A percentile compares a stretch with the other conserved stretches of the same genome.
phyloP scores from a whole-genome alignment of 2,329 filamentous ascomycete genomes.

The Spiromastix sp. region DNA sequence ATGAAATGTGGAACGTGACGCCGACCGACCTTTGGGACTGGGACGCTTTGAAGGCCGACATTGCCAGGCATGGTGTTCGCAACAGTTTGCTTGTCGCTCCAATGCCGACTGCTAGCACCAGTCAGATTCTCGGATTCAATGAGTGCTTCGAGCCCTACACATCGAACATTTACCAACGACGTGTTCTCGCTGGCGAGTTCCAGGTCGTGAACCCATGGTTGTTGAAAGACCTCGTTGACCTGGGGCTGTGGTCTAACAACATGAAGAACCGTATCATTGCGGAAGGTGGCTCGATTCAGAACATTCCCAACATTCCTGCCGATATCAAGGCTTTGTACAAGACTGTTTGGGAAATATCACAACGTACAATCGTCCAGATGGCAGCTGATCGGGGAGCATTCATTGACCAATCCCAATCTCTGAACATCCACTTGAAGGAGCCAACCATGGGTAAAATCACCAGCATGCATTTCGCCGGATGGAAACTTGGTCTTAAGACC shows the following conservation, averaged over 20 bases:
- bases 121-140: slow-evolving; percentile 97
- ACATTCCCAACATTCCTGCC: slow-evolving; percentile 89
- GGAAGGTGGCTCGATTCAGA: slow-evolving; percentile 89
- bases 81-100: slow-evolving; percentile 93
- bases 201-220: slow-evolving; percentile 99
- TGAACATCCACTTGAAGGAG: slow-evolving; percentile 99
- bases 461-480: slow-evolving; percentile 97
- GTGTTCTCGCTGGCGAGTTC: slow-evolving; percentile 96
- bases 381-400: slow-evolving; percentile 95
- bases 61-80: slow-evolving; percentile 84
- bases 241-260: slow-evolving; percentile 96
- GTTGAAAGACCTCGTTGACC: slow-evolving; percentile 93
- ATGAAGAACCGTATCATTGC: slow-evolving; percentile 99
- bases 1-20: slow-evolving; percentile 96
- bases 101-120: slow-evolving; percentile 96
- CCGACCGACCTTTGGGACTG: slow-evolving; percentile 96
- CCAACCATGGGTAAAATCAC: slow-evolving; percentile 99
- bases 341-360: slow-evolving; percentile 98
- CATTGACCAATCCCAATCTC: slow-evolving; percentile 96
- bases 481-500: slow-evolving; percentile 98
- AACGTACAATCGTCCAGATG: slow-evolving; percentile 94
- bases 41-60: slow-evolving; percentile 76
- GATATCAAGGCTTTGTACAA: slow-evolving; percentile 98
- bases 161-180: slow-evolving; percentile 98
- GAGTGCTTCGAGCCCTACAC: slow-evolving; percentile 99